A percentile compares a stretch with the other conserved stretches of the same genome.
These are phyloP conservation scores for Mycothermus thermophilus DNA, from an alignment of 495 filamentous ascomycete genomes.

Conservation along the genomic window DNA sequence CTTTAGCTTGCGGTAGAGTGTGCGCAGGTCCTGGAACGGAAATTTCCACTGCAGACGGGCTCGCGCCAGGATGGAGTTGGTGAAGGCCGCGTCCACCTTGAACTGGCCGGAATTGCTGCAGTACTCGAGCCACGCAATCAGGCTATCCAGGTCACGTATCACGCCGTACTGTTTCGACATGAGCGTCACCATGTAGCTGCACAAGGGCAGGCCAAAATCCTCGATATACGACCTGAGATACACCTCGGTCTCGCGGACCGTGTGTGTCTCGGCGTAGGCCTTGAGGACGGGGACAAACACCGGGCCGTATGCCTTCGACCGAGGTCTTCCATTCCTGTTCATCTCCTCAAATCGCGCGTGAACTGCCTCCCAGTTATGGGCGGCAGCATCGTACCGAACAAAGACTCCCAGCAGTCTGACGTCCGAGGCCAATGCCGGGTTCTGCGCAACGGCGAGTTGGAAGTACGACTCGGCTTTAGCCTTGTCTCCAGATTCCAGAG, in stretches of 20 bases:
- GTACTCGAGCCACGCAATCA: slow-evolving; percentile 25
- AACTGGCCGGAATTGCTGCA: slow-evolving; percentile 21
- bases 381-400: slow-evolving; percentile 25
- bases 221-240: slow-evolving; percentile 27
- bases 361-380: slow-evolving; percentile 34
- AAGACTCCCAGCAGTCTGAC: slow-evolving; percentile 23
- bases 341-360: slow-evolving; percentile 23
- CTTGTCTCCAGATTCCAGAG: slow-evolving; percentile 22
- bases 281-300: slow-evolving; percentile 34
- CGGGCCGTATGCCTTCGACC: slow-evolving; percentile 11
- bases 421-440: slow-evolving; percentile 13
- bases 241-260: slow-evolving; percentile 25
- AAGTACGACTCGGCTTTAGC: slow-evolving; percentile 18
- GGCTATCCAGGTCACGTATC: slow-evolving; percentile 24
- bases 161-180: slow-evolving; percentile 33
- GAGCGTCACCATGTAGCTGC: slow-evolving; percentile 25
- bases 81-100: slow-evolving; percentile 22
- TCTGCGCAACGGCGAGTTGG: slow-evolving; percentile 5
- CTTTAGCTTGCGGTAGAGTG: slow-evolving; percentile 22
- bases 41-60: slow-evolving; percentile 24
- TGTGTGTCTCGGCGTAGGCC: slow-evolving; percentile 26
- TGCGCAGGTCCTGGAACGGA: slow-evolving; percentile 24
- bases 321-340: slow-evolving; percentile 5
- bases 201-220: slow-evolving; percentile 21
- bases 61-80: slow-evolving; percentile 29